Conservation (phyloP, 208 protist genomes). For the Strigomonas oncopelti region DNA sequence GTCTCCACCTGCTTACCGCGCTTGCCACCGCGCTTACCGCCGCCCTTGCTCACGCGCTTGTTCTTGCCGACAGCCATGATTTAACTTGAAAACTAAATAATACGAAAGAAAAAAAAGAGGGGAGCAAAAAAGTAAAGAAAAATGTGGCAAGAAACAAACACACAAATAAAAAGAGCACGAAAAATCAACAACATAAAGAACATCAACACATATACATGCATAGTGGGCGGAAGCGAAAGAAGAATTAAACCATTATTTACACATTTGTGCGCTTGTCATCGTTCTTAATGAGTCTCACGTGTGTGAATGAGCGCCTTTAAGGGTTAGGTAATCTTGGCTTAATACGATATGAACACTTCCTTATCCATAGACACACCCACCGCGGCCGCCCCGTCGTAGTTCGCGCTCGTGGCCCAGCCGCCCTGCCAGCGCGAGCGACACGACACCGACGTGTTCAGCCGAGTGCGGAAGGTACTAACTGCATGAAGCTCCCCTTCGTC, state of each 20-base stretch:
- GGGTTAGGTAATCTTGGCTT: too few species aligned
- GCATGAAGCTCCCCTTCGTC: slow-evolving; percentile 10
- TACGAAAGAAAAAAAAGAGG: slow-evolving; percentile 19
- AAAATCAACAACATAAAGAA: slow-evolving; percentile 11
- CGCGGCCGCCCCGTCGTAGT: slow-evolving; percentile 31
- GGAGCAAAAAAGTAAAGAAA: slow-evolving; percentile 8
- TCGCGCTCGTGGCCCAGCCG: slow-evolving; percentile 45
- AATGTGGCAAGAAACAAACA: neutral
- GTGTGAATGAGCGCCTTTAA: too few species aligned
- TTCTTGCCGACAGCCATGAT: slow-evolving; percentile 94
- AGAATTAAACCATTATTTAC: too few species aligned
- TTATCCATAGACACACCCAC: slow-evolving; percentile 67
- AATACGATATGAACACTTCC: slow-evolving; percentile 74
- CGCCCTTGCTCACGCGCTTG: slow-evolving; percentile 94
- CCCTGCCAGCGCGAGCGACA: slow-evolving; percentile 72
- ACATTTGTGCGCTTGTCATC: too few species aligned
- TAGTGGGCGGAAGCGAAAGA: too few species aligned
- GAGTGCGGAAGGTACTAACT: slow-evolving; percentile 70
- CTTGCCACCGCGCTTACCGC: slow-evolving; percentile 91
- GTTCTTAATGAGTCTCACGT: too few species aligned
- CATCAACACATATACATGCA: slow-evolving; percentile 2
- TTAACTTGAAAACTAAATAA: slow-evolving; percentile 10
- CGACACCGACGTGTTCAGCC: slow-evolving; percentile 55
- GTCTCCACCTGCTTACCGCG: slow-evolving; percentile 93
- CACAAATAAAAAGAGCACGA: neutral